Conservation (phyloP, 2,329 filamentous ascomycete genomes). For the Colletotrichum shisoi region DNA sequence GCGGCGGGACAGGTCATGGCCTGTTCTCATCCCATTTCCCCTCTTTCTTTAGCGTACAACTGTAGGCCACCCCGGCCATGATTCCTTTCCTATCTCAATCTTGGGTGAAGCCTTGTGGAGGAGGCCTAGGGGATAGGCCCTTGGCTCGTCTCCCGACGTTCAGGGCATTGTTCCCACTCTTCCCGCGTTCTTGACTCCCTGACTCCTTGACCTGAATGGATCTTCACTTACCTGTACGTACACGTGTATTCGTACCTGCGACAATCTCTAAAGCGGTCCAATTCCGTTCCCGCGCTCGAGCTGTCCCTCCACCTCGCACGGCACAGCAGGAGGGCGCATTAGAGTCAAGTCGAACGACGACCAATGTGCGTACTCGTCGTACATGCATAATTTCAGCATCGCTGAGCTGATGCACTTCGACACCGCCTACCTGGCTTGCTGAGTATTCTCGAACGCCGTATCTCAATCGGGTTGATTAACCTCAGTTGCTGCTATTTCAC, state of each 20-base stretch:
- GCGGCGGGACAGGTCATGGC: slow-evolving; percentile 24
- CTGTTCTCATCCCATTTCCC: slow-evolving; percentile 13
- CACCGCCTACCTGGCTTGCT: too few species aligned
- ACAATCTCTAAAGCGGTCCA: slow-evolving; percentile 10
- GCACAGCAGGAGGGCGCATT: not conserved
- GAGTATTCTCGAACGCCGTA: not conserved
- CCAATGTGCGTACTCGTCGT: not conserved
- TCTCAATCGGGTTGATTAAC: not conserved
- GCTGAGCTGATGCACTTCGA: not conserved
- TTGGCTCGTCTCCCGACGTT: slow-evolving; percentile 12
- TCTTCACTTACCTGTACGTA: not conserved
- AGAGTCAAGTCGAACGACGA: not conserved
- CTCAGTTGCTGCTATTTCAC: not conserved
- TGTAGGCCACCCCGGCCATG: not conserved
- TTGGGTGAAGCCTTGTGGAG: slow-evolving; percentile 32
- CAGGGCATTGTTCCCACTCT: slow-evolving; percentile 8
- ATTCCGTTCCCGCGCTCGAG: slow-evolving; percentile 20
- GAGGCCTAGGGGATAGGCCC: slow-evolving; percentile 4
- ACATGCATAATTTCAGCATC: too few species aligned
- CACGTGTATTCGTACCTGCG: not conserved
- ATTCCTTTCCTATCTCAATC: slow-evolving; percentile 15
- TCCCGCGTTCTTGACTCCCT: slow-evolving; percentile 9
- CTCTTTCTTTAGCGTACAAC: not conserved
- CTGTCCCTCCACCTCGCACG: not conserved
- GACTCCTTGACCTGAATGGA: not conserved